Base-by-base conservation (phyloP, 768 basidiomycete species). In the Pholiota molesta region DNA sequence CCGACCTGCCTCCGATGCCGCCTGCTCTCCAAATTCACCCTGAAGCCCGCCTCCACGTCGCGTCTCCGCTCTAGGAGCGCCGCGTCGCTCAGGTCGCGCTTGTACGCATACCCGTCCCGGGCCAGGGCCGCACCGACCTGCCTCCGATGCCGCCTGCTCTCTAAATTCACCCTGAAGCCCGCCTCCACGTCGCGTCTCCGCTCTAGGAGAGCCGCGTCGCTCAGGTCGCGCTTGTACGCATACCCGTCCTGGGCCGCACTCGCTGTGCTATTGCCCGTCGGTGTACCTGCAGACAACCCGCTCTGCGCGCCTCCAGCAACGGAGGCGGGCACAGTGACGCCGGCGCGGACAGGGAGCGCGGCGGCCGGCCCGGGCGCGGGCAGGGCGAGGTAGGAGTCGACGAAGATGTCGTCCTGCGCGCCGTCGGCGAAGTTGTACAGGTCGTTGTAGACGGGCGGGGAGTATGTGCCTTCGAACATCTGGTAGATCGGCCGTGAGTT, bases 371-470 rank as follows among this genome's bases (percentile, higher is more conserved):
- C 78, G 19, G 83, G 83, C 9, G 72, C 68, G 0, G 83, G 83
- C 0, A 85, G 69, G 33, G 53, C 75, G 52, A 57, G 59, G 66
- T 88, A 87, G 1, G 81, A 87, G 69, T 86, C 81, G 55, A 78
- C 74, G 71, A 92, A 91, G 62, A 92, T 91, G 71, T 92, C 89
- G 57, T 82, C 70, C 70, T 94, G 92, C 0, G 90, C 77, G 9
- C 92, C 91, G 68, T 93, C 86, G 10, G 64, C 60, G 73, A 90
- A 93, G 68, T 88, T 87, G 79, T 90, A 92, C 14, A 85, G 74
- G 62, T 85, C 82, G 67, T 81, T 87, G 74, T 93, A 93, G 60
- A 83, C 82, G 0, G 87, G 88, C 17, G 88, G 88, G 3, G 86
- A 75, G 66, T 78, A 82, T 0, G 78, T 68, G 55, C 83, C 87